Evolutionary conservation across 768 basidiomycete genomes (phyloP), one percentile per base, ranked within the genome.

Genomic region (Tricholoma sp.): DNA sequence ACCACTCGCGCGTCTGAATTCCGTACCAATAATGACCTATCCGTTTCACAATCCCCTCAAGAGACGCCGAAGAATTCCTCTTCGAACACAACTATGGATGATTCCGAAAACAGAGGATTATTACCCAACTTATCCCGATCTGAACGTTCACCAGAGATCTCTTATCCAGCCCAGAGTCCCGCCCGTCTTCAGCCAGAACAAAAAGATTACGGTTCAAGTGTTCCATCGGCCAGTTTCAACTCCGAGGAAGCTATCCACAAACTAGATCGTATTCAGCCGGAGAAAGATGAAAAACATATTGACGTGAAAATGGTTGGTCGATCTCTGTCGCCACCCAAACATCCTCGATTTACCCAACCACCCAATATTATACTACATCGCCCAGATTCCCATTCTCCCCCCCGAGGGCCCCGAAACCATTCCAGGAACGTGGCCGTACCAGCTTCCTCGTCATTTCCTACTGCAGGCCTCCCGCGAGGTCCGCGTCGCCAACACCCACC

Each of bases 341-440:
- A 69, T 32, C 61, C 68, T 8, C 63, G 64, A 7, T 47, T 59
- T 35, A 54, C 56, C 21, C 59, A 57, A 12, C 37, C 46, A 8
- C 62, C 61, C 8, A 59, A 55, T 6, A 43, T 50, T 4, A 41
- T 57, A 57, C 59, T 65, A 45, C 63, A 64, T 11, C 62, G 60
- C 50, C 65, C 67, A 34, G 19, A 50, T 37, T 62, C 68, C 34
- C 73, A 71, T 29, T 75, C 75, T 4, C 77, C 77, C 10, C 76
- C 77, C 18, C 69, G 74, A 55, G 76, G 73, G 1, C 77, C 77
- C 43, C 74, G 75, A 21, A 66, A 62, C 47, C 63, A 70, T 52
- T 43, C 62, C n/a, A 64, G 59, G 51, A 57, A 59, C 29, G 57
- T 61, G 50, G 52, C 56, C 6, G 60, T 59, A 14, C 64, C 65